Conservation (phyloP, 495 filamentous ascomycete species). For the Lepidopterella palustris region DNA sequence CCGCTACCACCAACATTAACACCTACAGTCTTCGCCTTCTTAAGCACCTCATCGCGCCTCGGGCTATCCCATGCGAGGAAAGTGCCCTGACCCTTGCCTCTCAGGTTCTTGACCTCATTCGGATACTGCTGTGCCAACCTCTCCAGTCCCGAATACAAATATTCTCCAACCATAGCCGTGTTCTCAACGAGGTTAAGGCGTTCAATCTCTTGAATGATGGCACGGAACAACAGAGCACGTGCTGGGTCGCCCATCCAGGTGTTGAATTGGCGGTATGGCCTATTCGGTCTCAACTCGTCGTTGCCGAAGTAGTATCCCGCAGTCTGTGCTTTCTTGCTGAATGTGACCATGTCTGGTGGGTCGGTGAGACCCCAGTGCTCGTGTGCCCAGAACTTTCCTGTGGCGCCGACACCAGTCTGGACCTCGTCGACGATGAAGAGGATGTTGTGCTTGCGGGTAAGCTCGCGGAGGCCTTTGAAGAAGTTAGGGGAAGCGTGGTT, state of each 20-base stretch:
- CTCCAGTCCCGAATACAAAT: constrained; percentile 69
- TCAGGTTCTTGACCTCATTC: constrained; percentile 76
- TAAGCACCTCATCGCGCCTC: constrained; percentile 74
- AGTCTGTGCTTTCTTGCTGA: constrained; percentile 97
- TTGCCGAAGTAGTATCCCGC: constrained; percentile 96
- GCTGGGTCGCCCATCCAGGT: constrained; percentile 99
- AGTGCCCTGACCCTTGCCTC: constrained; percentile 90
- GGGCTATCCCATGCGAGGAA: constrained; percentile 97
- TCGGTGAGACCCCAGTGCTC: constrained; percentile 85
- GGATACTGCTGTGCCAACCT: constrained; percentile 68
- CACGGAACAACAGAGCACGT: constrained; percentile 82
- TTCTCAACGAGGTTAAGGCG: constrained; percentile 70
- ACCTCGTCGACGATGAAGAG: constrained; percentile 98
- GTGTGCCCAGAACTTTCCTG: constrained; percentile 98
- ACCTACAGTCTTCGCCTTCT: constrained; percentile 71
- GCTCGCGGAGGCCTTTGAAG: constrained; percentile 79
- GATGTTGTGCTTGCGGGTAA: constrained; percentile 79
- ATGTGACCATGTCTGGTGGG: constrained; percentile 97
- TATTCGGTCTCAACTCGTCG: constrained; percentile 83
- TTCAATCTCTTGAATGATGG: constrained; percentile 86
- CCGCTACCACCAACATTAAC: constrained; percentile 93
- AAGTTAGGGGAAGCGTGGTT: constrained; percentile 94
- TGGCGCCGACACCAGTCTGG: constrained; percentile 92
- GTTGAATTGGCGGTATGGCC: constrained; percentile 99
- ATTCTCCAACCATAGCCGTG: constrained; percentile 75